Evolutionary conservation across 176 grass and related monocot species (phyloP), one percentile per base, ranked within the genome.

Genomic region (Pontederia crassipes): DNA sequence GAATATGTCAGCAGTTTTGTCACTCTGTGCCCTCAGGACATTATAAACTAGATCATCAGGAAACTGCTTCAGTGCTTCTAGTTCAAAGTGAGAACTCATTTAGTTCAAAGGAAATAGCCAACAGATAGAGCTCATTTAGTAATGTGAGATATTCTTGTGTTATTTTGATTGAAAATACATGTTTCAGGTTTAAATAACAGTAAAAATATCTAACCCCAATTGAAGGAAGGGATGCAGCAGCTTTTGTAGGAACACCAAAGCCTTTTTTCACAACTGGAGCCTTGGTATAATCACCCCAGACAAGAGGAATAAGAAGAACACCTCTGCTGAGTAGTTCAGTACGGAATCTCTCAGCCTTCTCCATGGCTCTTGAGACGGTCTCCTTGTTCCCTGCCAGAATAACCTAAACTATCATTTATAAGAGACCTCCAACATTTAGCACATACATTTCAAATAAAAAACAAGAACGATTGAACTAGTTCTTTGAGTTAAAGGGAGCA

Each of bases 341-440:
- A 28, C 79, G 79, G 59, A 85, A 92, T 52, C 78, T 91, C 81
- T 97, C 93, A 12, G 87, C 84, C 58, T 78, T 92, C 66, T 92
- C 80, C 69, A 88, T 63, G 71, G 79, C 87, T 70, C 65, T 74
- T 71, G 83, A 75, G 66, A 98, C 79, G 12, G 73, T 75, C 73
- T 16, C 79, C 81, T 84, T 98, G 24, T 76, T 91, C 58, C 93
- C 87, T 82, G 93, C 93, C 76, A 98, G 79, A 91, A 98, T 91
- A 78, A 97, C 79, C 93, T 97, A 76, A 66, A 79, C 60, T 69
- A 74, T 60, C 27, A 66, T 58, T 97, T 77, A 88, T 79, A 66
- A 9, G 52, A 83, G 15, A 72, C 65, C 65, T 65, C 46, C 14
- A 26, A 53, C 14, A 69, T 45, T 54, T 65, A 12, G 12, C 14